Base-by-base conservation (phyloP, 192 early-diverging fungal species). In the Podila verticillata region DNA sequence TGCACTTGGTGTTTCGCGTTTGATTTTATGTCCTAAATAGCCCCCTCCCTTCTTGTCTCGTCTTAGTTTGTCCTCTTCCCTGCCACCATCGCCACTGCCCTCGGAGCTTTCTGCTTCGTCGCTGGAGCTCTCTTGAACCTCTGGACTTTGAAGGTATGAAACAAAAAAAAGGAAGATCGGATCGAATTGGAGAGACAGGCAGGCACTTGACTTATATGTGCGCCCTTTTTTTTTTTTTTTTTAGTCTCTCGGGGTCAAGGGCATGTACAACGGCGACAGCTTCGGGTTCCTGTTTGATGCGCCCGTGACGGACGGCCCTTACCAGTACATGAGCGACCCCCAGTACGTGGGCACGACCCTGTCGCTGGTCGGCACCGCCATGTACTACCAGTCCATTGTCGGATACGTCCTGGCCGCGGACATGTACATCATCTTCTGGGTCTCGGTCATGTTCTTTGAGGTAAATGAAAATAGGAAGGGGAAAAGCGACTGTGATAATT, bases 191-290 rank as follows among this genome's bases (percentile, higher is more conserved):
- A 44, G 13, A 6, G 39, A n/a, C n/a, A n/a, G n/a, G n/a, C n/a
- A 44, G 39, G 17, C 39, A 44, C 15, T 44, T 15, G 3, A 7
- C 1, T 36, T 44, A n/a, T n/a, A n/a, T 44, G 7, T 15, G 15
- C 39, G 13, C 3, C 39, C 39, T 15, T 39, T 34, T 34, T 17
- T 3, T 44, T 44, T n/a, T 49, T 15, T 31, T 22, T 61, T 15
- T 5, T 61, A 78, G 74, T 61, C 88, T 9, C 81, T 89, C 26
- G 88, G 88, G 51, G 82, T 89, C 66, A 89, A 88, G 68, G 86
- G 86, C 51, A 89, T 89, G 87, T 89, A 89, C 73, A 89, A 89
- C 48, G 88, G 88, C 51, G 87, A 89, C 78, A 82, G 81, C 66
- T 89, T 89, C 74, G 88, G 88, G 7, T 82, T 82, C 66, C 67